These are phyloP conservation scores for Skeletonema menzelii DNA, from an alignment of 108 stramenopile species.

Conservation along the genomic window DNA sequence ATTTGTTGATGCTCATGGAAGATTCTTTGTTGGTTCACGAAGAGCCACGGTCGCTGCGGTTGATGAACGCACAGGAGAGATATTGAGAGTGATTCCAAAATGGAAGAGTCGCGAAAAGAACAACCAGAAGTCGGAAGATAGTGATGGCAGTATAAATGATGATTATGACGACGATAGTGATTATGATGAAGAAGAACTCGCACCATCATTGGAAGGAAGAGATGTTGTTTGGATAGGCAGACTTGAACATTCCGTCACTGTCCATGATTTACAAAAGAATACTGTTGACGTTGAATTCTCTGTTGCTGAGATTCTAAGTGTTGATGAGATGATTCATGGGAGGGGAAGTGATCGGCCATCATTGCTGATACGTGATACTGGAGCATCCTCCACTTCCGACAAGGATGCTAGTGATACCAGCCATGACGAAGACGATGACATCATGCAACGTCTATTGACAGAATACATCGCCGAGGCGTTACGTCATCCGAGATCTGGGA, in stretches of 20 bases:
- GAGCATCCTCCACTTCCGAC: neutral
- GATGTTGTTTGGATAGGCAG: constrained; percentile 88
- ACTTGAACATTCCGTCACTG: constrained; percentile 70
- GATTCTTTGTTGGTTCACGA: constrained; percentile 73
- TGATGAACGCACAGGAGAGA: constrained; percentile 72
- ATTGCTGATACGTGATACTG: constrained; percentile 11
- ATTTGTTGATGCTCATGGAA: constrained; percentile 76
- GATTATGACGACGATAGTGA: constrained; percentile 2
- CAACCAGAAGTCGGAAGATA: neutral
- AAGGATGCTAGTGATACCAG: neutral
- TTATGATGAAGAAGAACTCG: constrained; percentile 25
- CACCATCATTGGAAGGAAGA: constrained; percentile 44
- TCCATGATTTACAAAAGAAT: constrained; percentile 76
- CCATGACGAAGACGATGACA: neutral
- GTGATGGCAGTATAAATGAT: constrained; percentile 1
- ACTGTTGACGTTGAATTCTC: constrained; percentile 73
- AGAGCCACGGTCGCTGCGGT: constrained; percentile 67
- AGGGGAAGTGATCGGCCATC: neutral
- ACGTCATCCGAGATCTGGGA: constrained; percentile 36
- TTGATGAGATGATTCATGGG: constrained; percentile 71
- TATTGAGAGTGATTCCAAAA: constrained; percentile 64
- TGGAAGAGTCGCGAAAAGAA: constrained; percentile 17
- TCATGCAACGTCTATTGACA: constrained; percentile 24
- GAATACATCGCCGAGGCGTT: constrained; percentile 39
- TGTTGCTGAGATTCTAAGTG: constrained; percentile 62